phyloP scores from a whole-genome alignment of 2,329 filamentous ascomycete species.

The Ilyonectria destructans region DNA sequence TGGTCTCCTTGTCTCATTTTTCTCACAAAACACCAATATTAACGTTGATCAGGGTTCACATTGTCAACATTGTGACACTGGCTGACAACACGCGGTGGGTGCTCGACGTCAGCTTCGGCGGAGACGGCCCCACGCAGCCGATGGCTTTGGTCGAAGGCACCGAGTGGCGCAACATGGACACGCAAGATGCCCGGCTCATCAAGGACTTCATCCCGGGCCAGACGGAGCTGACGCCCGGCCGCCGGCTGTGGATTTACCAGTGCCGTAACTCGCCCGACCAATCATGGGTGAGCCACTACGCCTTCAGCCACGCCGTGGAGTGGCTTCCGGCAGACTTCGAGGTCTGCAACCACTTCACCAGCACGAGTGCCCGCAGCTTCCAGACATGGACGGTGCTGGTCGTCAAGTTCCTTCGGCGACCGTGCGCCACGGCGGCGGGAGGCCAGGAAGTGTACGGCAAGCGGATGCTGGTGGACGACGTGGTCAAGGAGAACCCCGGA shows the following conservation, averaged over 20 bases:
- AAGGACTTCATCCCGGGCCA: slow-evolving; percentile 65
- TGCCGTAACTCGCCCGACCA: slow-evolving; percentile 66
- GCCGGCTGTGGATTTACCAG: slow-evolving; percentile 76
- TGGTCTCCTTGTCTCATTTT: slow-evolving; percentile 22
- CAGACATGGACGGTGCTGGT: slow-evolving; percentile 71
- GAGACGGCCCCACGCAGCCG: slow-evolving; percentile 72
- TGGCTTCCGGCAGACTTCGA: slow-evolving; percentile 75
- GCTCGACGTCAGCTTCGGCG: slow-evolving; percentile 77
- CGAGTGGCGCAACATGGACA: slow-evolving; percentile 66
- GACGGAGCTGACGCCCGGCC: slow-evolving; percentile 55
- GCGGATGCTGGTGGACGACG: slow-evolving; percentile 65
- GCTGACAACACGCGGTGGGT: slow-evolving; percentile 64
- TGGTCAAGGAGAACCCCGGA: slow-evolving; percentile 69
- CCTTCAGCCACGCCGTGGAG: slow-evolving; percentile 75
- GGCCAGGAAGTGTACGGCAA: slow-evolving; percentile 67
- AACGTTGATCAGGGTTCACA: slow-evolving; percentile 62
- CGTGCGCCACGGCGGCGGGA: slow-evolving; percentile 58
- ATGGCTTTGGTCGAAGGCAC: slow-evolving; percentile 65
- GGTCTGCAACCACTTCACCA: slow-evolving; percentile 73
- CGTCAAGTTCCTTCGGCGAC: slow-evolving; percentile 67
- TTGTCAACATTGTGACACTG: slow-evolving; percentile 74
- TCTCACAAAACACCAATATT: slow-evolving; percentile 32
- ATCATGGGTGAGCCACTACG: slow-evolving; percentile 74
- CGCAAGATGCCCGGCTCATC: slow-evolving; percentile 70
- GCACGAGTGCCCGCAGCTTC: slow-evolving; percentile 63